A percentile compares a stretch with the other conserved stretches of the same genome.
phyloP scores from a whole-genome alignment of 2,329 filamentous ascomycete species.

The Aspergillus cejpii region DNA sequence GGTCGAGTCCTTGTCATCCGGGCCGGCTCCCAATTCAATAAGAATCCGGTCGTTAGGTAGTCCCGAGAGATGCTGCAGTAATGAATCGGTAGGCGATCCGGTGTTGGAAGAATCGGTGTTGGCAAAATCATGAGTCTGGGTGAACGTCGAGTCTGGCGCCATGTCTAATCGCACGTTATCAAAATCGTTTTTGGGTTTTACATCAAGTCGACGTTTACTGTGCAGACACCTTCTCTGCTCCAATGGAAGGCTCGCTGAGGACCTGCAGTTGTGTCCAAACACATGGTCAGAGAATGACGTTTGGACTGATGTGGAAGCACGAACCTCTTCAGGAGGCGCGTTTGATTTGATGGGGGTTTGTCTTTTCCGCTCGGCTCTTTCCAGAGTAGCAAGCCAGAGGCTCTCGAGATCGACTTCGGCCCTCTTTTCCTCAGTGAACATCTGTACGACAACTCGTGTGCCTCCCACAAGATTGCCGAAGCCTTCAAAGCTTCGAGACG shows the following conservation, averaged over 20 bases:
- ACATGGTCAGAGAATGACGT: slow-evolving; percentile 20
- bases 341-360: slow-evolving; percentile 26
- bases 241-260: slow-evolving; percentile 14
- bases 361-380: slow-evolving; percentile 35
- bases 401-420: slow-evolving; percentile 60
- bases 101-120: background rate
- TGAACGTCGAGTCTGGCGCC: background rate
- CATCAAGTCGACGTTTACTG: slow-evolving; percentile 11
- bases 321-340: slow-evolving; percentile 20
- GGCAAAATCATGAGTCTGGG: background rate
- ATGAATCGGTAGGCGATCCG: slow-evolving; percentile 14
- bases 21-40: slow-evolving; percentile 33
- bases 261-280: slow-evolving; percentile 12
- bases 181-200: background rate
- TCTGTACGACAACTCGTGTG: slow-evolving; percentile 61
- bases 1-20: slow-evolving; percentile 36
- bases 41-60: slow-evolving; percentile 29
- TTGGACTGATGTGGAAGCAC: slow-evolving; percentile 16
- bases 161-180: background rate
- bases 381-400: slow-evolving; percentile 51
- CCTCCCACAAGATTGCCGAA: slow-evolving; percentile 59
- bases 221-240: slow-evolving; percentile 27
- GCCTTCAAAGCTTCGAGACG: slow-evolving; percentile 54
- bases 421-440: slow-evolving; percentile 65
- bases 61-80: slow-evolving; percentile 25